Percentiles rank a stretch among this genome's conserved stretches.
Conservation (phyloP, 2,329 filamentous ascomycete species). For the Apiospora malaysiana region DNA sequence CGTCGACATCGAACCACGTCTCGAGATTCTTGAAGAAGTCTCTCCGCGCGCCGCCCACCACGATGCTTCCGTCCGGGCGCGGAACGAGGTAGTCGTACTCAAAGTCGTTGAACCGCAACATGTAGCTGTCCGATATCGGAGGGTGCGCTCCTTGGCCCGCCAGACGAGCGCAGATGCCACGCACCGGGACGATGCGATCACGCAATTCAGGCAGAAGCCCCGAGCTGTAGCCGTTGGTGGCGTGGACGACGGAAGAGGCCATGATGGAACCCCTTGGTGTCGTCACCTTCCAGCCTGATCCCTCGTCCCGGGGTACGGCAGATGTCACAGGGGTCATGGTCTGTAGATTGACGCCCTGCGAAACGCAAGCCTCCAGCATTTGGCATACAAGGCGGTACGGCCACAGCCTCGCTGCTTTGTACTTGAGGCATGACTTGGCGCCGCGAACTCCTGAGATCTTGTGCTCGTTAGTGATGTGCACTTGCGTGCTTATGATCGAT, state of each 20-base stretch:
- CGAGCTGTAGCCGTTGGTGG: conserved; percentile 26
- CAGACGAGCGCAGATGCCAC: conserved; percentile 29
- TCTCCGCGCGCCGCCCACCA: conserved; percentile 49
- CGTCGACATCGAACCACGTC: conserved; percentile 50
- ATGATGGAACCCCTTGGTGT: conserved; percentile 19
- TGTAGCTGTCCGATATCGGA: conserved; percentile 31
- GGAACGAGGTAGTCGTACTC: conserved; percentile 47
- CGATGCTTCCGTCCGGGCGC: conserved; percentile 46
- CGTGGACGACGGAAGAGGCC: conserved; percentile 21
- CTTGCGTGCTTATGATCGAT: background rate
- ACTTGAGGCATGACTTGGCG: conserved; percentile 21
- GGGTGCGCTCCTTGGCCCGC: conserved; percentile 3
- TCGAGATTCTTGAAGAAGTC: conserved; percentile 40
- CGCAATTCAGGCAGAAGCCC: conserved; percentile 23
- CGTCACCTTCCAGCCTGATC: background rate
- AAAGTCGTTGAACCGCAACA: conserved; percentile 28
- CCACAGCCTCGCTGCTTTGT: conserved; percentile 22
- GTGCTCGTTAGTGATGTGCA: background rate
- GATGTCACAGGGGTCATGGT: conserved; percentile 23
- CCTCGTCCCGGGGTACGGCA: background rate
- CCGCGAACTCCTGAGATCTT: conserved; percentile 25
- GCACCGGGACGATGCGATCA: conserved; percentile 22
- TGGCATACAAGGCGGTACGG: conserved; percentile 23
- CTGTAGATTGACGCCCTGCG: conserved; percentile 23
- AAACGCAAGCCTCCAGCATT: conserved; percentile 14